Percentiles rank a stretch among this genome's conserved stretches.
phyloP scores from a whole-genome alignment of 768 basidiomycete species.

The Favolaschia claudopus region DNA sequence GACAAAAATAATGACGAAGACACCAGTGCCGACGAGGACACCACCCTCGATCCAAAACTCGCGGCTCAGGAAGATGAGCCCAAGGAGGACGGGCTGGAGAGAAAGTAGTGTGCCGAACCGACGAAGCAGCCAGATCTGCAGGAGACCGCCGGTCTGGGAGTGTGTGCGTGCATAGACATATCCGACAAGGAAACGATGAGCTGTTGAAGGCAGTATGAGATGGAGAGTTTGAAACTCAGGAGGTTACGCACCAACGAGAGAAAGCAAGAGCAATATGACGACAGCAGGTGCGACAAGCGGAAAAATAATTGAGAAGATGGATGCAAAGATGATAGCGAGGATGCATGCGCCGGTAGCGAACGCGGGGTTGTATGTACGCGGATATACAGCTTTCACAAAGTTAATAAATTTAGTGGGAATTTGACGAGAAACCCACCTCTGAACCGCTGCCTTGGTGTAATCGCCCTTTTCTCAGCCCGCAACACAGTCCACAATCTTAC shows the following conservation, averaged over 20 bases:
- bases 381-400: conserved; percentile 63
- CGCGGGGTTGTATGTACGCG: conserved; percentile 72
- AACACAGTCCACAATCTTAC: conserved; percentile 64
- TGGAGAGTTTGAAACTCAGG: neutral
- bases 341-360: conserved; percentile 72
- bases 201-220: conserved; percentile 40
- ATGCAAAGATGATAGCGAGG: conserved; percentile 74
- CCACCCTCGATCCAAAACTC: conserved; percentile 77
- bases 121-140: conserved; percentile 79
- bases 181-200: conserved; percentile 81
- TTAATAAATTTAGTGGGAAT: neutral
- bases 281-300: conserved; percentile 80
- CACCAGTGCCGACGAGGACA: conserved; percentile 63
- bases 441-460: conserved; percentile 83
- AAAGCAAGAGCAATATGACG: conserved; percentile 67
- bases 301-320: conserved; percentile 77
- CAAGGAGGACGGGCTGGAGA: conserved; percentile 78
- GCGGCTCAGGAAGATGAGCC: conserved; percentile 73
- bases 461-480: conserved; percentile 60
- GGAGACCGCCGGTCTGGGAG: conserved; percentile 76
- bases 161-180: conserved; percentile 79
- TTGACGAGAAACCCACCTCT: conserved; percentile 58
- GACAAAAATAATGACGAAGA: conserved; percentile 62
- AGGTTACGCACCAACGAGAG: conserved; percentile 63
- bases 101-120: conserved; percentile 75